Evolutionary conservation across 768 basidiomycete genomes (phyloP), one percentile per base, ranked within the genome.

Genomic region (Hemileccinum impolitum): DNA sequence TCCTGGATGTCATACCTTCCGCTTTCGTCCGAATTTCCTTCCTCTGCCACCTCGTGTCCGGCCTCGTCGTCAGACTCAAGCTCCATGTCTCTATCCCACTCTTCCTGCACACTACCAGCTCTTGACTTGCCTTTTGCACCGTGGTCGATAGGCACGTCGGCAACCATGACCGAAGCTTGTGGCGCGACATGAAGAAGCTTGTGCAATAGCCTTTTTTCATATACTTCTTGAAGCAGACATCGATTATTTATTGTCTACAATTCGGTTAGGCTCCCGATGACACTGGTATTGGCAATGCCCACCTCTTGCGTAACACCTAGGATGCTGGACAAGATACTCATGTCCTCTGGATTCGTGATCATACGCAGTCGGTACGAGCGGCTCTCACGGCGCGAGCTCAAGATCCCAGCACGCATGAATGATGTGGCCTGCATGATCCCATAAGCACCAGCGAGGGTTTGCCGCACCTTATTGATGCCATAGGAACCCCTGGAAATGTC

Each of bases 401-500:
- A 69, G 39, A 85, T 76, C 8, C 81, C 79, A 13, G 84, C 84
- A 18, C 79, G 77, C 53, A 79, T 54, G 58, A 81, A 90, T 30
- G 90, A 77, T 1, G 84, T 79, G 0, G 87, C 77, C n/a, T 85
- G 84, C 63, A 99, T 74, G 36, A 90, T 88, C 23, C 74, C 76
- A 64, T 78, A 75, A 14, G 88, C 95, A 2, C 94, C 94, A 0
- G 87, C 85, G 52, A 98, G 77, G 3, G 91, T 87, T 43, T 81
- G 79, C 19, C 84, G 83, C 34, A 98, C 93, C 61, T 84, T 85
- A 23, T 77, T 72, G 54, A 96, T 90, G 30, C 81, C 84, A 68
- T 82, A 94, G 0, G 94, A 93, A 1, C 93, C 91, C 44, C 78
- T 81, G 0, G 94, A 92, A 23, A 98, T 91, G 68, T 98, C 94